Percentiles rank a stretch among this genome's conserved stretches.
These are phyloP conservation scores for Collybiopsis luxurians DNA, from an alignment of 768 basidiomycete species.

Conservation along the genomic window DNA sequence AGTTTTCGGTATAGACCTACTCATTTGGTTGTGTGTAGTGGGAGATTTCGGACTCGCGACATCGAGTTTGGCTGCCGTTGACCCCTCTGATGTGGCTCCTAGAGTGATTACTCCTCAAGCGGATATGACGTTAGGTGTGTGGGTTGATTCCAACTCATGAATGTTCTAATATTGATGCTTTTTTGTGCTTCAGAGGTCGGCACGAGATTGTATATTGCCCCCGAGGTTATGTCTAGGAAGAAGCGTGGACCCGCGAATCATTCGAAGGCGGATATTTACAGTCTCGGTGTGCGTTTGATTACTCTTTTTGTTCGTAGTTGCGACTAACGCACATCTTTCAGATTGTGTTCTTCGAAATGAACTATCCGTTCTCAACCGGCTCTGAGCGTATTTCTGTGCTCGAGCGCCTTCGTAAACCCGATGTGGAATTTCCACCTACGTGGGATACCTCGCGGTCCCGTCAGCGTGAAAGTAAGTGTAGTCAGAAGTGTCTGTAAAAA, in stretches of 20 bases:
- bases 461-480: slow-evolving; percentile 65
- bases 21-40: slow-evolving; percentile 38
- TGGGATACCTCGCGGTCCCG: slow-evolving; percentile 65
- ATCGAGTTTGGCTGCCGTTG: slow-evolving; percentile 74
- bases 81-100: slow-evolving; percentile 63
- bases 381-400: slow-evolving; percentile 84
- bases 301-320: not conserved
- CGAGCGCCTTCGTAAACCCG: slow-evolving; percentile 69
- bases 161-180: not conserved
- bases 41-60: slow-evolving; percentile 95
- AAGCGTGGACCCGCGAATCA: slow-evolving; percentile 65
- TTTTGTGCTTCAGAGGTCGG: slow-evolving; percentile 73
- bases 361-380: slow-evolving; percentile 76
- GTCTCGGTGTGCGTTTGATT: slow-evolving; percentile 67
- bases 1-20: not conserved
- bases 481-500: not conserved
- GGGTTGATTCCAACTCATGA: not conserved
- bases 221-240: slow-evolving; percentile 72
- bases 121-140: slow-evolving; percentile 74
- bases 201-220: slow-evolving; percentile 89
- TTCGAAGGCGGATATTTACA: slow-evolving; percentile 92
- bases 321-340: slow-evolving; percentile 24
- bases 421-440: slow-evolving; percentile 69
- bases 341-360: slow-evolving; percentile 99
- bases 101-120: slow-evolving; percentile 42